Conservation (phyloP, 495 filamentous ascomycete species). For the Barbatosphaeria neglecta region DNA sequence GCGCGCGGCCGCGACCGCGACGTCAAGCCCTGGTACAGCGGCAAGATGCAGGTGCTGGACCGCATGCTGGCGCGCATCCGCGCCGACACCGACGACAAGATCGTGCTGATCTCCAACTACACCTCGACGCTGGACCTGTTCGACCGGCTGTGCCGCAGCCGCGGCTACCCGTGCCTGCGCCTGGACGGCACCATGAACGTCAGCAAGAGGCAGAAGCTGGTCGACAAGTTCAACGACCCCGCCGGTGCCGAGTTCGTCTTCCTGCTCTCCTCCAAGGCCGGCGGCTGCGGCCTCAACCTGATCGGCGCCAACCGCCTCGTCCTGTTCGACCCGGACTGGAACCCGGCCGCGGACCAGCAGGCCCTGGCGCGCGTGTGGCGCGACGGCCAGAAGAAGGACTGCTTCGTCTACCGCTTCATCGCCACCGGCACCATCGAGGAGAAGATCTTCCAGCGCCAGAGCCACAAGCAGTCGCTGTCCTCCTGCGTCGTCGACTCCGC, state of each 20-base stretch:
- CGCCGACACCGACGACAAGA: slow-evolving; percentile 96
- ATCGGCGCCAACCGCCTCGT: slow-evolving; percentile 96
- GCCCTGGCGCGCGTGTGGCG: slow-evolving; percentile 95
- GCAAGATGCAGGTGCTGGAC: slow-evolving; percentile 97
- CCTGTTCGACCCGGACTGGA: slow-evolving; percentile 98
- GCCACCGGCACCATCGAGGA: slow-evolving; percentile 97
- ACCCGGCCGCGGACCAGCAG: slow-evolving; percentile 96
- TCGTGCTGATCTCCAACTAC: slow-evolving; percentile 97
- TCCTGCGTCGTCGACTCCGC: slow-evolving; percentile 96
- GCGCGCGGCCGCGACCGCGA: slow-evolving; percentile 81
- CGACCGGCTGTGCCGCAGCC: slow-evolving; percentile 74
- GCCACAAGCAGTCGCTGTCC: slow-evolving; percentile 92
- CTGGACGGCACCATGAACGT: slow-evolving; percentile 97
- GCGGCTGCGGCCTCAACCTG: slow-evolving; percentile 92
- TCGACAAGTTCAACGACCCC: slow-evolving; percentile 97
- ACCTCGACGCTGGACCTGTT: slow-evolving; percentile 95
- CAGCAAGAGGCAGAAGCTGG: slow-evolving; percentile 89
- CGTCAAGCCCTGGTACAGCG: slow-evolving; percentile 90
- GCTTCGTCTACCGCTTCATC: slow-evolving; percentile 98
- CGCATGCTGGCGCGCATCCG: slow-evolving; percentile 96
- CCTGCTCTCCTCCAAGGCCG: slow-evolving; percentile 88
- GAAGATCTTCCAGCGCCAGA: slow-evolving; percentile 98
- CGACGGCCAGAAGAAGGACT: slow-evolving; percentile 98
- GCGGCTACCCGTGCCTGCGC: slow-evolving; percentile 74
- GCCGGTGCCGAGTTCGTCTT: slow-evolving; percentile 88